Percentiles rank a stretch among this genome's conserved stretches.
Conservation (phyloP, 805 yeast genomes). For the Spathaspora arborariae region DNA sequence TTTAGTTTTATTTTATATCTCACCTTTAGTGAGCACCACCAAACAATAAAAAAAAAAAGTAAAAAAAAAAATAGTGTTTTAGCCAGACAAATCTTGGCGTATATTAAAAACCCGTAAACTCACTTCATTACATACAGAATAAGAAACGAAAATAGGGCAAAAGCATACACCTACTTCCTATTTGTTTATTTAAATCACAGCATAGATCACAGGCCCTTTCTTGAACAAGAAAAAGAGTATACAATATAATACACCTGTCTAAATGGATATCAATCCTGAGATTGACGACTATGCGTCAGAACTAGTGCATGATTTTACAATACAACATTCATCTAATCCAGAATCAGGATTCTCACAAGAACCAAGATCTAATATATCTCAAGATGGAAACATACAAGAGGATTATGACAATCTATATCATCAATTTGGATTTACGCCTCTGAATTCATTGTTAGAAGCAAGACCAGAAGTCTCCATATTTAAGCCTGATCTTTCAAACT, state of each 20-base stretch:
- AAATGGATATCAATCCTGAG: conserved; percentile 7
- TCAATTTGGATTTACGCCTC: conserved; percentile 2
- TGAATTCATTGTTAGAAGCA: not conserved
- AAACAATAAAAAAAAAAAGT: not conserved
- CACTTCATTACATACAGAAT: not conserved
- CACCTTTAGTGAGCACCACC: not conserved
- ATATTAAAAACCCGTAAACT: not conserved
- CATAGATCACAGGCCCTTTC: not conserved
- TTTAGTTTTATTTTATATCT: not conserved
- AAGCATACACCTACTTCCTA: too few relatives aligned
- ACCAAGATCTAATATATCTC: not conserved
- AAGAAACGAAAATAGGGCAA: too few relatives aligned
- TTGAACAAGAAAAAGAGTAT: not conserved
- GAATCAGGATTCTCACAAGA: not conserved
- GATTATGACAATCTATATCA: conserved; percentile 4
- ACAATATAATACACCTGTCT: not conserved
- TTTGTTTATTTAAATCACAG: not conserved
- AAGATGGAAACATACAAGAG: not conserved
- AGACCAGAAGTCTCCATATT: not conserved
- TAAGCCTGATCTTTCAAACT: conserved; percentile 2
- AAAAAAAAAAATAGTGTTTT: too few relatives aligned
- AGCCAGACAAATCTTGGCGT: not conserved
- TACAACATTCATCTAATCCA: not conserved
- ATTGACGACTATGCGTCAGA: conserved; percentile 9
- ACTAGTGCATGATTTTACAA: not conserved